Percentiles rank a stretch among this genome's conserved stretches.
These are phyloP conservation scores for Puccinia sorghi DNA, from an alignment of 1,284 basidiomycete genomes.

Conservation along the genomic window DNA sequence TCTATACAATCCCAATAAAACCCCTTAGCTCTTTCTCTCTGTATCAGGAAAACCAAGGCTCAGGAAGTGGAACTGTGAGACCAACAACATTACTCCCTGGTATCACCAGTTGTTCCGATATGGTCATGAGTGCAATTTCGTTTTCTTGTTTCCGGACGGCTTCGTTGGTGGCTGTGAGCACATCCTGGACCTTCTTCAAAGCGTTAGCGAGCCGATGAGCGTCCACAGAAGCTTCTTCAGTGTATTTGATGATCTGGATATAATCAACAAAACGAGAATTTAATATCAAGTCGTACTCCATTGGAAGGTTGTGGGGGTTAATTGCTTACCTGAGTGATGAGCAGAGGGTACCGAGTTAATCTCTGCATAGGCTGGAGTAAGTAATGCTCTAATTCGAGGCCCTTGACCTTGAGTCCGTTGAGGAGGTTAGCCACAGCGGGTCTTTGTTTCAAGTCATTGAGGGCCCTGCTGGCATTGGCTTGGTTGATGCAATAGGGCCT, in stretches of 20 bases:
- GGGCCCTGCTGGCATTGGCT: constrained; percentile 23
- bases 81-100: constrained; percentile 42
- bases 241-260: constrained; percentile 42
- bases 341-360: constrained; percentile 48
- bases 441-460: constrained; percentile 14
- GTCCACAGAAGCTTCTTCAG: constrained; percentile 17
- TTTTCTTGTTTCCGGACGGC: constrained; percentile 34
- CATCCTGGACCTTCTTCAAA: constrained; percentile 33
- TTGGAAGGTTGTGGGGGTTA: background rate
- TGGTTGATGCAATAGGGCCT: constrained; percentile 47
- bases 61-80: background rate
- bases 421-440: constrained; percentile 5
- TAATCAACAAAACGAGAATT: background rate
- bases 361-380: constrained; percentile 48
- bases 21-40: too few relatives aligned
- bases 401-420: constrained; percentile 30
- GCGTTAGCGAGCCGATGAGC: constrained; percentile 1
- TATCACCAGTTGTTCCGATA: constrained; percentile 38
- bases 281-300: background rate
- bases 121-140: background rate
- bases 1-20: constrained; percentile 12
- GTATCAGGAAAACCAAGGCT: too few relatives aligned
- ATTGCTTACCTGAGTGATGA: constrained; percentile 34
- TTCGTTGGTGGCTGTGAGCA: constrained; percentile 40
- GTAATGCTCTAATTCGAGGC: constrained; percentile 46